Conservation (phyloP, 331 rosid species). For the Malus hybrid region DNA sequence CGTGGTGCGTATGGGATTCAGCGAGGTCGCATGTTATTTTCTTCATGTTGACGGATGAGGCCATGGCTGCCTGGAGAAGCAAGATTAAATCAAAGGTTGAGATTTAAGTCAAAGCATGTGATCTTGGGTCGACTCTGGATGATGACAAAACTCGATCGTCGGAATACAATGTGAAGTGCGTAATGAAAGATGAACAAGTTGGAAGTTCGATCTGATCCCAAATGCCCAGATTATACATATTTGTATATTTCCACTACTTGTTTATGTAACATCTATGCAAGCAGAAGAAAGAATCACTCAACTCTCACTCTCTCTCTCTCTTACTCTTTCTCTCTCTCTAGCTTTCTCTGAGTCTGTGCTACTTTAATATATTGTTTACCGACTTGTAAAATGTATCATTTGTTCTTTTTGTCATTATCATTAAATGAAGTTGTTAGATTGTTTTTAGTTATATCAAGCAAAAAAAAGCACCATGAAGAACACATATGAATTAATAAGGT, state of each 20-base stretch:
- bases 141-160: background rate
- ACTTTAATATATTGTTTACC: too few species aligned
- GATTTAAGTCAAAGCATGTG: background rate
- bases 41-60: too few species aligned
- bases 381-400: too few species aligned
- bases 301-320: background rate
- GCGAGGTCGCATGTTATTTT: too few species aligned
- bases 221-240: conserved; percentile 9
- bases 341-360: background rate
- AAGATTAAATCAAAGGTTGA: background rate
- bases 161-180: background rate
- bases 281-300: background rate
- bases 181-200: background rate
- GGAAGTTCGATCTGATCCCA: conserved; percentile 32
- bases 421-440: too few species aligned
- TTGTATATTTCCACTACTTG: background rate
- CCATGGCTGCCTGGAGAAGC: background rate
- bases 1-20: too few species aligned
- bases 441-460: too few species aligned
- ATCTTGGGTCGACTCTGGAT: background rate
- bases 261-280: conserved; percentile 5
- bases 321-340: conserved; percentile 8
- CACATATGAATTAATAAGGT: too few species aligned
- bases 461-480: too few species aligned
- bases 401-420: too few species aligned